A percentile compares a stretch with the other conserved stretches of the same genome.
These are phyloP conservation scores for Alternaria incomplexa DNA, from an alignment of 2,329 filamentous ascomycete species.

Conservation along the genomic window DNA sequence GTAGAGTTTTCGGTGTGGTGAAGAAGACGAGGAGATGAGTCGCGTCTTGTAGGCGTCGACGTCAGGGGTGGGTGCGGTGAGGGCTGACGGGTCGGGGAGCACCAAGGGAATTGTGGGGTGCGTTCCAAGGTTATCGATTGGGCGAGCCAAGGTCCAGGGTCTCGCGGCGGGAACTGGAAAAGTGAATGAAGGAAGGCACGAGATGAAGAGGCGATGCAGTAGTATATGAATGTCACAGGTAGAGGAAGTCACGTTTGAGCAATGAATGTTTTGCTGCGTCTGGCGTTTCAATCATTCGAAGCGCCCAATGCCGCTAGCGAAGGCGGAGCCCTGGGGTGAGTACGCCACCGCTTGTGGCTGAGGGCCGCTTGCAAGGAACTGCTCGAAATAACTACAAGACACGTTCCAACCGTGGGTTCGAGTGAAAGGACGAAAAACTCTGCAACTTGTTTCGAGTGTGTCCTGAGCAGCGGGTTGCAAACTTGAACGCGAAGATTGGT, in stretches of 20 bases:
- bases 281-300: constrained; percentile 28
- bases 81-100: constrained; percentile 5
- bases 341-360: constrained; percentile 11
- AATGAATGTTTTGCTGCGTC: constrained; percentile 21
- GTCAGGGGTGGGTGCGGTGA: background rate
- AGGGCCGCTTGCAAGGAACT: background rate
- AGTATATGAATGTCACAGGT: constrained; percentile 13
- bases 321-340: constrained; percentile 17
- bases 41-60: background rate
- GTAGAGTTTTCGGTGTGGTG: background rate
- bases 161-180: background rate
- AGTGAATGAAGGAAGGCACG: background rate
- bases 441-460: background rate
- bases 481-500: background rate
- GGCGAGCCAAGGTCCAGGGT: background rate
- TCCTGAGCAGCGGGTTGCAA: background rate
- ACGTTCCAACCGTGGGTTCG: background rate
- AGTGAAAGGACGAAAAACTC: background rate
- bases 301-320: constrained; percentile 29
- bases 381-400: background rate
- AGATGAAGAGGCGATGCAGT: background rate
- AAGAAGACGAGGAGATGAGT: background rate
- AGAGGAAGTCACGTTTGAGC: constrained; percentile 25
- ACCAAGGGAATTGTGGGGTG: constrained; percentile 22
- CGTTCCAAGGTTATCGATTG: constrained; percentile 17